Percentiles rank a stretch among this genome's conserved stretches.
phyloP scores from a whole-genome alignment of 768 basidiomycete species.

The Sporobolomyces phaffii region DNA sequence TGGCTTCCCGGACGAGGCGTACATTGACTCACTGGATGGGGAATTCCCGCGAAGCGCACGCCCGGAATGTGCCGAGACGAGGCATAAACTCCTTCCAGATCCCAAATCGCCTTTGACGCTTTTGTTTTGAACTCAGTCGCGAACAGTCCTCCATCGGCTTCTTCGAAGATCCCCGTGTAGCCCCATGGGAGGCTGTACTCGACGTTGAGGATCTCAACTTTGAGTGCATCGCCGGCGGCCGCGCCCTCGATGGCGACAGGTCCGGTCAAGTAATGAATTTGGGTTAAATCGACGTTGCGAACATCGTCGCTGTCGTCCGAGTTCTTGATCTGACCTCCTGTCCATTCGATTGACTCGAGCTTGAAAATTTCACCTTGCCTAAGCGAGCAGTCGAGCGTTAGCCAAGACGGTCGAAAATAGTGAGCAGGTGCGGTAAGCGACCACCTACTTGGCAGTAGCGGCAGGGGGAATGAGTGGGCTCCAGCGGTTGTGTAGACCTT shows the following conservation, averaged over 20 bases:
- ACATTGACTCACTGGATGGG: slow-evolving; percentile 63
- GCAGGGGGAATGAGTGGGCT: slow-evolving; percentile 59
- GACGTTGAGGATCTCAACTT: slow-evolving; percentile 70
- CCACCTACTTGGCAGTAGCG: slow-evolving; percentile 60
- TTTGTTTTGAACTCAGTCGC: slow-evolving; percentile 62
- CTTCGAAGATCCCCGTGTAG: slow-evolving; percentile 65
- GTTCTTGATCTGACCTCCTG: slow-evolving; percentile 56
- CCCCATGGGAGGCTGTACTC: slow-evolving; percentile 64
- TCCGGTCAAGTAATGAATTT: slow-evolving; percentile 69
- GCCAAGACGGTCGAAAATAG: background rate
- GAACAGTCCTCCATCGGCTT: slow-evolving; percentile 66
- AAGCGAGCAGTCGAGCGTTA: background rate
- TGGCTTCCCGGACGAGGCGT: no score
- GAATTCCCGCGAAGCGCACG: slow-evolving; percentile 69
- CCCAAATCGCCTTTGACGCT: slow-evolving; percentile 76
- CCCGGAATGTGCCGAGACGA: slow-evolving; percentile 71
- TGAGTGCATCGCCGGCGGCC: slow-evolving; percentile 70
- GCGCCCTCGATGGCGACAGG: slow-evolving; percentile 69
- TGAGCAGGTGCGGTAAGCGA: background rate
- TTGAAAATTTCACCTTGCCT: slow-evolving; percentile 58
- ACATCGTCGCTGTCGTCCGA: slow-evolving; percentile 55
- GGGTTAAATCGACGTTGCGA: slow-evolving; percentile 59
- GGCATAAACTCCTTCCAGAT: slow-evolving; percentile 51
- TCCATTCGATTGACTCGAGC: slow-evolving; percentile 61
- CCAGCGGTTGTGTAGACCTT: slow-evolving; percentile 47